Conservation (phyloP, 2,329 filamentous ascomycete genomes). For the Aspergillus candidus region DNA sequence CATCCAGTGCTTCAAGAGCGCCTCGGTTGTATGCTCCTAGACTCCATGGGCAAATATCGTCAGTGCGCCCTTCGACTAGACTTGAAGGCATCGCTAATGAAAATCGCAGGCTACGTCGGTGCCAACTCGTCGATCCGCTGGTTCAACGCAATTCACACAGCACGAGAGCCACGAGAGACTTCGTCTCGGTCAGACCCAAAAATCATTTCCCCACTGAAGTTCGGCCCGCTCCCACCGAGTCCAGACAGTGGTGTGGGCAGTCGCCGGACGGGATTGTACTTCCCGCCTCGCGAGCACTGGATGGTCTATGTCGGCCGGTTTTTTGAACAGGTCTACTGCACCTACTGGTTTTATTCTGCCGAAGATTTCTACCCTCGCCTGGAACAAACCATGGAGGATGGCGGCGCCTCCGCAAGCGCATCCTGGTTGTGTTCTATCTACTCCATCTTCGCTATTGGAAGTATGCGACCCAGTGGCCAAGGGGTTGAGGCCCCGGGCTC, state of each 20-base stretch:
- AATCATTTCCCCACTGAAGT: background rate
- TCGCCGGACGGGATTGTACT: background rate
- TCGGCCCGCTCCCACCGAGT: background rate
- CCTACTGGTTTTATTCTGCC: background rate
- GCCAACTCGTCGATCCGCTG: background rate
- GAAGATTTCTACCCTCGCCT: background rate
- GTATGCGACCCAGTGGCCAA: too few species aligned
- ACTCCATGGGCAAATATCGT: slow-evolving; percentile 1
- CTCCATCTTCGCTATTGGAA: too few species aligned
- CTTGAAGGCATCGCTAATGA: too few species aligned
- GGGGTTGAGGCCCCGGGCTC: too few species aligned
- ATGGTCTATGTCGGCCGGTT: slow-evolving; percentile 1
- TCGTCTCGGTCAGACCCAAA: background rate
- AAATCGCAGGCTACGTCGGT: background rate
- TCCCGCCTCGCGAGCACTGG: background rate
- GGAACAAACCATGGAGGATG: background rate
- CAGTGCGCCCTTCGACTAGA: background rate
- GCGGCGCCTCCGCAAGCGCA: background rate
- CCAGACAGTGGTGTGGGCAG: background rate
- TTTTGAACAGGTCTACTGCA: background rate
- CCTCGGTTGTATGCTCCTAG: background rate
- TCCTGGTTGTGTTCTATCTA: background rate
- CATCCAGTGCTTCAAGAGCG: background rate
- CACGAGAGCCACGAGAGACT: background rate
- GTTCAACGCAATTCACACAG: background rate